phyloP scores from a whole-genome alignment of 805 yeast genomes.

The Saccharomycopsis guyanensis region DNA sequence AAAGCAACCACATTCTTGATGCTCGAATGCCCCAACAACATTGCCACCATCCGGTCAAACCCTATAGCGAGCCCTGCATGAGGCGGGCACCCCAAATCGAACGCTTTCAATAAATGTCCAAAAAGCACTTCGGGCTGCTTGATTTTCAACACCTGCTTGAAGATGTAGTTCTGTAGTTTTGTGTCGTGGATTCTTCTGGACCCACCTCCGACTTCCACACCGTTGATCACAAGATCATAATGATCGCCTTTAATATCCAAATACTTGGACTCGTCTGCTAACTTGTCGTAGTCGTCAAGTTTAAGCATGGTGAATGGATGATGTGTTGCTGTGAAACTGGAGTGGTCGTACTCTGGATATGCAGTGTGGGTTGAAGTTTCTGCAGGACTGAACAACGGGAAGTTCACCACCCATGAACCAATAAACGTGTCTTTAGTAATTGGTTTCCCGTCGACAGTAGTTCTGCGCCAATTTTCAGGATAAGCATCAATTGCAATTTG shows the following conservation, averaged over 20 bases:
- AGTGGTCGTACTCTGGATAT: slow-evolving; percentile 56
- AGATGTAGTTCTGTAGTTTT: slow-evolving; percentile 63
- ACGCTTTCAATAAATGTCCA: slow-evolving; percentile 79
- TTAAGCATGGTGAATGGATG: slow-evolving; percentile 97
- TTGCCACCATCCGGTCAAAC: slow-evolving; percentile 86
- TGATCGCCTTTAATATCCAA: slow-evolving; percentile 77
- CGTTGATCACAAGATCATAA: slow-evolving; percentile 88
- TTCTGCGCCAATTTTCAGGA: slow-evolving; percentile 45
- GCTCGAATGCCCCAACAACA: slow-evolving; percentile 68
- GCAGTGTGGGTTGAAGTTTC: slow-evolving; percentile 31
- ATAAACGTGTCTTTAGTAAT: slow-evolving; percentile 35
- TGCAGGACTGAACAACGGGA: slow-evolving; percentile 82
- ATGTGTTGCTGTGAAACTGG: slow-evolving; percentile 63
- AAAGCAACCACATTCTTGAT: slow-evolving; percentile 93
- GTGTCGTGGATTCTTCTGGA: slow-evolving; percentile 91
- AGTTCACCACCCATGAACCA: slow-evolving; percentile 82
- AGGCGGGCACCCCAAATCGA: slow-evolving; percentile 93
- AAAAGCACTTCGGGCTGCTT: slow-evolving; percentile 53
- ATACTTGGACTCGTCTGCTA: slow-evolving; percentile 41
- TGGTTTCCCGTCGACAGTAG: slow-evolving; percentile 15
- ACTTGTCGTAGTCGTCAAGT: slow-evolving; percentile 52
- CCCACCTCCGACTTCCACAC: slow-evolving; percentile 96
- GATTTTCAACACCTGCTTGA: slow-evolving; percentile 57
- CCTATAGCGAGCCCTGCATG: slow-evolving; percentile 98
- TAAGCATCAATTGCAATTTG: slow-evolving; percentile 57